phyloP scores from a whole-genome alignment of 768 basidiomycete genomes.

The Tulasnella sp. region DNA sequence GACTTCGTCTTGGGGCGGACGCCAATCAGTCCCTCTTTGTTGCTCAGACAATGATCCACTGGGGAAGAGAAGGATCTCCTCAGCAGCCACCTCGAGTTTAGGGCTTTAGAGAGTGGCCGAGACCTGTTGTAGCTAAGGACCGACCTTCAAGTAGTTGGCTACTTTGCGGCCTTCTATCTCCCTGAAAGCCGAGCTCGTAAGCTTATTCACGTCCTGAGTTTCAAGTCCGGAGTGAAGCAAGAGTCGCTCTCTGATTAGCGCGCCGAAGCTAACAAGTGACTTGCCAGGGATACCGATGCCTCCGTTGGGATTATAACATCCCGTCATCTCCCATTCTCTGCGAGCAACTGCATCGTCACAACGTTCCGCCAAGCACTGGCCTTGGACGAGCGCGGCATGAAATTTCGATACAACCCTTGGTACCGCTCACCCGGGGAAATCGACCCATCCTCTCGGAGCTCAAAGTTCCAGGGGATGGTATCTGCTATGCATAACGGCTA shows the following conservation, averaged over 20 bases:
- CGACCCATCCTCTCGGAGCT: conserved; percentile 10
- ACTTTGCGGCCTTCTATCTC: background rate
- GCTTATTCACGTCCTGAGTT: background rate
- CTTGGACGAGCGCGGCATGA: conserved; percentile 42
- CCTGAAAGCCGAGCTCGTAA: background rate
- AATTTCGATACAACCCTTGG: conserved; percentile 53
- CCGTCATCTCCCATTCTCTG: conserved; percentile 18
- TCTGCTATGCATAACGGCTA: background rate
- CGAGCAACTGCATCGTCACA: conserved; percentile 12
- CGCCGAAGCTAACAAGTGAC: no score
- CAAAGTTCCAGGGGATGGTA: conserved; percentile 15
- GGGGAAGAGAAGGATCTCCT: no score
- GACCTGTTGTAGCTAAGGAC: background rate
- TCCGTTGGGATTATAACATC: conserved; percentile 19
- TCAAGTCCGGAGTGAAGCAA: background rate
- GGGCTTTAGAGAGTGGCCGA: background rate
- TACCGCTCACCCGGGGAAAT: conserved; percentile 33
- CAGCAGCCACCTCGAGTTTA: background rate
- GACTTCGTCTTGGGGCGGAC: no score
- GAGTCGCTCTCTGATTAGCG: no score
- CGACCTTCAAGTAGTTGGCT: background rate
- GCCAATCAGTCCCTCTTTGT: no score
- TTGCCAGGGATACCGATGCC: no score
- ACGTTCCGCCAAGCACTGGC: conserved; percentile 17
- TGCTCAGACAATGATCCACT: no score